Base-by-base conservation (phyloP, 495 filamentous ascomycete genomes). In the Staphylotrichum longicolle region DNA sequence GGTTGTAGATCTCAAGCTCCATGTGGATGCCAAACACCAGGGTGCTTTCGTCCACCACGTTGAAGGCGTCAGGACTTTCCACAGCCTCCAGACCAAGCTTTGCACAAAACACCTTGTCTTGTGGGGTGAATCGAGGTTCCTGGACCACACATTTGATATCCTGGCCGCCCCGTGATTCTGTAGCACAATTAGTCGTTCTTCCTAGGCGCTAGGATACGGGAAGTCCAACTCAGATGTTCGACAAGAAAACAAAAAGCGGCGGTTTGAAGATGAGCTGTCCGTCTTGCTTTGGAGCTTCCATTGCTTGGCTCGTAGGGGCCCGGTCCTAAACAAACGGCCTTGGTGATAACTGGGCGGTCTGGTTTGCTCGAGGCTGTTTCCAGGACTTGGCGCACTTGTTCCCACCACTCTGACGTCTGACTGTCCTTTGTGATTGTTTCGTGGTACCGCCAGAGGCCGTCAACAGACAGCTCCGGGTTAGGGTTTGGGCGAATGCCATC, bases 81-180 rank as follows among this genome's bases (percentile, higher is more conserved):
- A 88, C 78, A 11, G 86, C 81, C 27, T 74, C 72, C 39, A 88
- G 79, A 27, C 77, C 77, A 1, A 86, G 72, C 10, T 66, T 72
- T 0, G 62, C 40, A 44, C 91, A 79, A 60, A 90, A 87, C 0
- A 70, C 64, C 32, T 75, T 78, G 66, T 93, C 89, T 7, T 80
- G 70, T 7, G 70, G 47, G 55, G 84, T 90, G 74, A 91, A 91
- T 63, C 82, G 66, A 7, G 89, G 89, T 52, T 93, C 89, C 75
- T 93, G 89, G 30, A 87, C 82, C 62, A 83, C 72, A 52, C 83
- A 74, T 34, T 72, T 70, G 49, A 81, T 75, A 7, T 50, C 58
- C 2, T 60, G 69, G 3, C 59, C 44, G 41, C 32, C 48, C 2
- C 48, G 20, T 3, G 58, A 62, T 40, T 69, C 74, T 73, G 48